Base-by-base conservation (phyloP, 1,284 basidiomycete genomes). In the Malassezia sp. region DNA sequence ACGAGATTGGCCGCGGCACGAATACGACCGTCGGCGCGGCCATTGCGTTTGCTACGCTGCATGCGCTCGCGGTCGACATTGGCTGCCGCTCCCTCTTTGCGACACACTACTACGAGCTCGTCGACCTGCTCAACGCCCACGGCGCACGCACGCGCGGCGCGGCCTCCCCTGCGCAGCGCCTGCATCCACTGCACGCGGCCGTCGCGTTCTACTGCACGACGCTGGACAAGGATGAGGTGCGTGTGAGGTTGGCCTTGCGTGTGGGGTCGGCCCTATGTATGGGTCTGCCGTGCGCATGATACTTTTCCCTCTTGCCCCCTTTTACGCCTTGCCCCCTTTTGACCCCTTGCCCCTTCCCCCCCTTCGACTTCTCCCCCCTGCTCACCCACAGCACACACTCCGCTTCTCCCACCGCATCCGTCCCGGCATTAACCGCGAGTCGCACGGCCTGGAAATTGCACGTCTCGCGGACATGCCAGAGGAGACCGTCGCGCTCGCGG, bases 31-130 rank as follows among this genome's bases (percentile, higher is more conserved):
- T 95, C 56, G 91, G 93, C 4, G 73, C 96, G 14, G 84, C 89
- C 0, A 87, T 97, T 36, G 89, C 90, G 1, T 96, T 87, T 67
- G 85, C 87, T 0, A 82, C 88, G 1, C 75, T 93, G 11, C 80
- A 89, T 63, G 82, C 91, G 63, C 77, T 97, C 12, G 73, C 83
- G 33, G 72, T 75, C 14, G 73, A 78, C n/a, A 88, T 85, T 61
- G 73, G 75, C 42, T 88, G 84, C 66, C 79, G 88, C 18, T 79
- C 84, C 2, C 74, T 97, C 21, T 97, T 97, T 65, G 91, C 93
- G 2, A 97, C 91, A 10, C 91, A 97, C 71, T 95, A 95, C 62
- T 88, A 96, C 68, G 88, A 95, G 63, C 73, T 97, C 10, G 82
- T 83, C 2, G 81, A 85, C 54, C 81, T 96, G 78, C 42, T 72